These are phyloP conservation scores for Fistulina hepatica DNA, from an alignment of 1,284 basidiomycete species.

Conservation along the genomic window DNA sequence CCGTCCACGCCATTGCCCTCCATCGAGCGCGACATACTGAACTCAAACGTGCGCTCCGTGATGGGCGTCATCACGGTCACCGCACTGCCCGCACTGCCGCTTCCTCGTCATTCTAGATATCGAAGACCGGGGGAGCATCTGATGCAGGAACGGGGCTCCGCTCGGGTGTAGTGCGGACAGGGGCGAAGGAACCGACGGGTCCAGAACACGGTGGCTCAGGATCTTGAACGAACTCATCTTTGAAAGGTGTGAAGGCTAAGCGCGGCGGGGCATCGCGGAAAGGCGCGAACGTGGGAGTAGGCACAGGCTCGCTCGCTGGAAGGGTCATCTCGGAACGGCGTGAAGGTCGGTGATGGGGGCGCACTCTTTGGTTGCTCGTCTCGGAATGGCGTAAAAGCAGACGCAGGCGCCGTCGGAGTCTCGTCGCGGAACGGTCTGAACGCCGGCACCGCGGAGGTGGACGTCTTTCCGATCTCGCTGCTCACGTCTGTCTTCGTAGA, in stretches of 20 bases:
- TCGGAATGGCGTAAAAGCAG: too few species aligned
- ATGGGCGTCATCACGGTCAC: conserved; percentile 93
- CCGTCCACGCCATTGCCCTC: conserved; percentile 18
- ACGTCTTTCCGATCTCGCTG: too few species aligned
- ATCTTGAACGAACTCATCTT: conserved; percentile 17
- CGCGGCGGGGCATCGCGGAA: conserved; percentile 29
- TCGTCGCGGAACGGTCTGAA: too few species aligned
- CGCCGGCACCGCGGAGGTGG: too few species aligned
- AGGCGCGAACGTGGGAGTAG: conserved; percentile 33
- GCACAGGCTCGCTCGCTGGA: too few species aligned
- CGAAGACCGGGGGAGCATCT: conserved; percentile 16
- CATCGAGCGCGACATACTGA: conserved; percentile 34
- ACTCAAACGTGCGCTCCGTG: conserved; percentile 86
- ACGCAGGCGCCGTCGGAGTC: too few species aligned
- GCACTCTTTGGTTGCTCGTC: too few species aligned
- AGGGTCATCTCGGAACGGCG: too few species aligned
- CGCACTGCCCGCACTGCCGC: conserved; percentile 51
- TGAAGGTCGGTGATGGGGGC: too few species aligned
- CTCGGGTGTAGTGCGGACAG: too few species aligned
- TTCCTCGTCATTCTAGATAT: conserved; percentile 21
- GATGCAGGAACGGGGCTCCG: too few species aligned
- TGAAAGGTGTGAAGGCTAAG: conserved; percentile 31
- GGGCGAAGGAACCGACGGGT: conserved; percentile 27
- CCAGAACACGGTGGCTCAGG: conserved; percentile 10
- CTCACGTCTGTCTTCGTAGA: too few species aligned